Base-by-base conservation (phyloP, 352 stramenopile species). In the Phytophthora brassicae region DNA sequence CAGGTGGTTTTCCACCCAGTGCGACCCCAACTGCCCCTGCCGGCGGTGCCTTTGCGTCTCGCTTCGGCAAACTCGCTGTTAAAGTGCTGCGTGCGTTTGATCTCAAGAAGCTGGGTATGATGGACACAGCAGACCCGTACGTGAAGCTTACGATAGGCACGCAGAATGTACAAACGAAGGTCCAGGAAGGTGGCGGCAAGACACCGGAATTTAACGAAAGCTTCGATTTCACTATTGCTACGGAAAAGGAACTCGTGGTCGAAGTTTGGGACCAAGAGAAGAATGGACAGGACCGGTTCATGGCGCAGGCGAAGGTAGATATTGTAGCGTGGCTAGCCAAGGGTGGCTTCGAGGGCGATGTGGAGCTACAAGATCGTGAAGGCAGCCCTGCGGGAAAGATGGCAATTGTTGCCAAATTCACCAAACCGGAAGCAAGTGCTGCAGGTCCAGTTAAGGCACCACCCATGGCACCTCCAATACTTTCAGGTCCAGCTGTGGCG, bases 151-250 rank as follows among this genome's bases (percentile, higher is more conserved):
- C 89, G 23, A 79, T 98, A 20, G 95, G 94, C 19, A 81, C 84
- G 17, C 89, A 94, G 42, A 81, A 58, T 22, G 84, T 86, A 23
- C 84, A 93, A 59, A 90, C 80, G 24, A 88, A 88, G 60, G 76
- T 90, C 13, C 88, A 97, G 46, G 81, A 88, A 61, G 94, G 96
- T 62, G 90, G 92, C 33, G 90, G 94, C 36, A 97, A 97, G 68
- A 96, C 95, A 23, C 94, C 94, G 12, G 85, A 97, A 60, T 98
- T 95, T 82, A 97, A 97, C 36, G 89, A 97, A 66, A 87, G 75
- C 46, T 98, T 98, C 72, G 89, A 96, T 45, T 99, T 98, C 66
- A 95, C 94, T 54, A 97, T 99, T 41, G 94, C 84, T 14, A 97
- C 90, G 31, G 92, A 98, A 68, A 97, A 97, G 71, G 90, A 98